Evolutionary conservation across 2,329 filamentous ascomycete genomes (phyloP), one percentile per base, ranked within the genome.

Genomic region (Thermomyces lanuginosus): DNA sequence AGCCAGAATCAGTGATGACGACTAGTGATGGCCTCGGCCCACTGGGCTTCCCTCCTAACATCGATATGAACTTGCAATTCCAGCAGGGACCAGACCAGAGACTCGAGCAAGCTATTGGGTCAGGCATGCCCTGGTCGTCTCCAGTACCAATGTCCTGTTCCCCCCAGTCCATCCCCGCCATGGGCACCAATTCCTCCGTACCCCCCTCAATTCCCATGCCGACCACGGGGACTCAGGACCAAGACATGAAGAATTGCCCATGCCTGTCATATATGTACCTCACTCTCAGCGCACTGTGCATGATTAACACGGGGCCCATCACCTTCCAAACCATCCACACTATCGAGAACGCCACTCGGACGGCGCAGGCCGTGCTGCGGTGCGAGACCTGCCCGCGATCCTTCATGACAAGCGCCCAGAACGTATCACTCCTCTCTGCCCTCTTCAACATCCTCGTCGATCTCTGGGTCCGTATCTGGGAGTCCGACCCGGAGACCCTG

Each of bases 361-460:
- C 54, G 6, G 55, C 54, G 8, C 45, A 44, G 16, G 37, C 45
- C 11, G 55, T 59, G 8, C 49, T 61, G 14, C 53, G 53, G 34
- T 61, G 58, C 33, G 37, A 43, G 22, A 36, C 46, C 10, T 61
- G 58, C 31, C 56, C 56, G 2, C 45, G 47, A 19, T 45, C 40
- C 17, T 58, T 58, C 30, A 46, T 52, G 17, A 52, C 55, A 1
- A 48, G 49, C 5, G 38, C 56, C 13, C 57, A 60, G 32, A 61
- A 61, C 27, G 47, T 61, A 22, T 60, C 59, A 53, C 47, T 61
- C 25, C 47, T 50, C n/a, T 51, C 51, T 8, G 58, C 56, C 7
- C 40, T 61, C 8, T 38, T 61, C 23, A 60, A 47, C n/a, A 49
- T 58, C 11, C 36, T 58, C 10, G 55, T 52, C 12, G 57, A 60